A percentile compares a stretch with the other conserved stretches of the same genome.
These are phyloP conservation scores for Carex parvula DNA, from an alignment of 176 grass and related monocot species.

Conservation along the genomic window DNA sequence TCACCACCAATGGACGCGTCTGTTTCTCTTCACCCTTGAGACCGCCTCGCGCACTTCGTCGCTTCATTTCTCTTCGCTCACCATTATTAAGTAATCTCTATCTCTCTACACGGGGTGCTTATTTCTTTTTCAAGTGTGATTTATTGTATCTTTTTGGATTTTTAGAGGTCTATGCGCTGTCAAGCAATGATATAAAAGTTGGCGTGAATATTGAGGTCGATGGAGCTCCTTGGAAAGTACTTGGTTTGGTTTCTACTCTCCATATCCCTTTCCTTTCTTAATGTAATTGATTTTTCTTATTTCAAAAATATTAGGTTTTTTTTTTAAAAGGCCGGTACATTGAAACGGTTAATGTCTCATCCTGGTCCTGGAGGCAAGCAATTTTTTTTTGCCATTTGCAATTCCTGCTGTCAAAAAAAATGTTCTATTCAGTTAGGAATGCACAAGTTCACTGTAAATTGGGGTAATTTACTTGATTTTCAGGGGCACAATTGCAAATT, in stretches of 20 bases:
- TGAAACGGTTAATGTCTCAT: background rate
- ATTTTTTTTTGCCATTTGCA: background rate
- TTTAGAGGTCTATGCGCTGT: constrained; percentile 69
- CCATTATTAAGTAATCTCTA: constrained; percentile 7
- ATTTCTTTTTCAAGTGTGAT: background rate
- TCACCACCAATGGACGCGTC: constrained; percentile 30
- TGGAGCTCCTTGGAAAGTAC: constrained; percentile 74
- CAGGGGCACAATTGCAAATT: background rate
- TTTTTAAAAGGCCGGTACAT: no score
- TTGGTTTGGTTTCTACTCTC: constrained; percentile 40
- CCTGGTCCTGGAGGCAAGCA: no score
- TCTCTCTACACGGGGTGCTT: background rate
- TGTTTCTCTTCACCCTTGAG: constrained; percentile 2
- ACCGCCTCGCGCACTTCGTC: background rate
- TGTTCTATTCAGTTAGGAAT: background rate
- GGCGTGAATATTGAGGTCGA: constrained; percentile 80
- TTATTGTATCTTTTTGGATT: background rate
- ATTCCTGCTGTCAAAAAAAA: background rate
- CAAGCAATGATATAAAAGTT: constrained; percentile 93
- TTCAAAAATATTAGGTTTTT: background rate
- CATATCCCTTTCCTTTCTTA: background rate
- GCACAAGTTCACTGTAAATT: background rate
- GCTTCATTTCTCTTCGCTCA: constrained; percentile 19
- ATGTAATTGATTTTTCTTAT: background rate
- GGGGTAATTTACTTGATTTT: background rate